Evolutionary conservation across 2,329 filamentous ascomycete species (phyloP).

Genomic region (Corinectria fuckeliana): DNA sequence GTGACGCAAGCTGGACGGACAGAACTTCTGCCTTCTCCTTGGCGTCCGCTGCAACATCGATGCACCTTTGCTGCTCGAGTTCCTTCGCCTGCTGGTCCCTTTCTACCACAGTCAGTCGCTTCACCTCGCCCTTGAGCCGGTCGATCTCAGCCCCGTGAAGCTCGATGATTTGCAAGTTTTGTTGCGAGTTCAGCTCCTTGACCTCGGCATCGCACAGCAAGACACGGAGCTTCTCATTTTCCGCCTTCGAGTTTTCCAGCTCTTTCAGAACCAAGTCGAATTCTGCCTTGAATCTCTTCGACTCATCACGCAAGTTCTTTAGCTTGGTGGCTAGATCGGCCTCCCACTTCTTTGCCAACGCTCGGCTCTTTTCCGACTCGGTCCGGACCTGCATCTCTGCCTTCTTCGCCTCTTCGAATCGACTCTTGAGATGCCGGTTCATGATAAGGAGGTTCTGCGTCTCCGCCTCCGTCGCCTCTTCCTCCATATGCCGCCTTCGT

Average conservation of each 20-base stretch:
- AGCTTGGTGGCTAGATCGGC: constrained; percentile 72
- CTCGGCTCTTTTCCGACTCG: constrained; percentile 74
- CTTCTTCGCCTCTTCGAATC: constrained; percentile 75
- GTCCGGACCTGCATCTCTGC: constrained; percentile 73
- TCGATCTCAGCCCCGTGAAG: constrained; percentile 66
- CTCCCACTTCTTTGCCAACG: constrained; percentile 80
- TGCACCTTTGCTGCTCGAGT: constrained; percentile 61
- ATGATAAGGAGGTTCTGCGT: constrained; percentile 81
- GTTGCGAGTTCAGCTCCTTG: constrained; percentile 67
- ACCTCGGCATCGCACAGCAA: constrained; percentile 74
- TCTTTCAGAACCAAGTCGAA: constrained; percentile 63
- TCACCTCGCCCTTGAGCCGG: constrained; percentile 63
- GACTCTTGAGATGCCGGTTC: constrained; percentile 75
- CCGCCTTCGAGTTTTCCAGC: constrained; percentile 62
- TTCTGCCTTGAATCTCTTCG: constrained; percentile 68
- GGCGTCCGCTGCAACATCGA: constrained; percentile 64
- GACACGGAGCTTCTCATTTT: constrained; percentile 69
- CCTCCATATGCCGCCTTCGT: constrained; percentile 74
- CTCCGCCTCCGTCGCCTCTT: constrained; percentile 81
- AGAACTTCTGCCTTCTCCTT: constrained; percentile 65
- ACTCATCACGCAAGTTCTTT: constrained; percentile 70
- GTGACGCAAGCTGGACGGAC: constrained; percentile 61
- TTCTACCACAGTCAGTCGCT: constrained; percentile 65
- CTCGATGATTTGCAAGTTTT: constrained; percentile 69
- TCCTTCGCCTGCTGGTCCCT: constrained; percentile 70